Conservation (phyloP, 495 filamentous ascomycete genomes). For the Podospora comata region DNA sequence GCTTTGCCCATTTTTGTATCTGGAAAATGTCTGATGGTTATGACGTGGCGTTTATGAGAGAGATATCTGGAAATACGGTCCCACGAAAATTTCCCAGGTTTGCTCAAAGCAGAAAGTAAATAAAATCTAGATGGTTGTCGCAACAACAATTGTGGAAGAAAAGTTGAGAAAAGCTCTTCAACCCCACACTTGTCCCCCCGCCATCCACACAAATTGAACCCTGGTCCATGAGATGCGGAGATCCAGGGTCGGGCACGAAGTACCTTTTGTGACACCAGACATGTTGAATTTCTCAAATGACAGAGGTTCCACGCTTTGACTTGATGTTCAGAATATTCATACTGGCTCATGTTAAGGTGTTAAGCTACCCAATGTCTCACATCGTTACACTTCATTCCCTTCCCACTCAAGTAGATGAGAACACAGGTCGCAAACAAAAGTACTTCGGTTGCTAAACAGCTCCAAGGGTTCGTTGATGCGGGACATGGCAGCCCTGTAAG, state of each 20-base stretch:
- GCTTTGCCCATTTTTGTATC: slow-evolving; percentile 41
- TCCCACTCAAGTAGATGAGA: not conserved
- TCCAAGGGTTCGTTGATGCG: not conserved
- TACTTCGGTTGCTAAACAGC: not conserved
- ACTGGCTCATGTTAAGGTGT: not conserved
- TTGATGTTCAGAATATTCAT: not conserved
- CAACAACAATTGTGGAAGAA: not conserved
- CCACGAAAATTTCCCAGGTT: not conserved
- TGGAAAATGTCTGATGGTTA: not conserved
- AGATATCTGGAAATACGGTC: not conserved
- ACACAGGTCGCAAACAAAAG: not conserved
- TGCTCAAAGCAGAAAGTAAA: not conserved
- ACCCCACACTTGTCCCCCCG: not conserved
- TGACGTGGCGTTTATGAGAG: not conserved
- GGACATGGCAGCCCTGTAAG: not conserved
- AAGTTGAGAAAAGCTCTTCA: not conserved
- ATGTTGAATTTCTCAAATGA: not conserved
- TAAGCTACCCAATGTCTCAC: not conserved
- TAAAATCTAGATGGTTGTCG: not conserved
- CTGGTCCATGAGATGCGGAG: not conserved
- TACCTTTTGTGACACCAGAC: not conserved
- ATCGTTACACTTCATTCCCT: not conserved
- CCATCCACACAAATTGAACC: not conserved
- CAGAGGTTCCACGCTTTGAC: not conserved
- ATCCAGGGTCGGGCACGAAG: not conserved